Evolutionary conservation across 495 filamentous ascomycete species (phyloP), one percentile per base, ranked within the genome.

Genomic region (Apiosordaria backusii): DNA sequence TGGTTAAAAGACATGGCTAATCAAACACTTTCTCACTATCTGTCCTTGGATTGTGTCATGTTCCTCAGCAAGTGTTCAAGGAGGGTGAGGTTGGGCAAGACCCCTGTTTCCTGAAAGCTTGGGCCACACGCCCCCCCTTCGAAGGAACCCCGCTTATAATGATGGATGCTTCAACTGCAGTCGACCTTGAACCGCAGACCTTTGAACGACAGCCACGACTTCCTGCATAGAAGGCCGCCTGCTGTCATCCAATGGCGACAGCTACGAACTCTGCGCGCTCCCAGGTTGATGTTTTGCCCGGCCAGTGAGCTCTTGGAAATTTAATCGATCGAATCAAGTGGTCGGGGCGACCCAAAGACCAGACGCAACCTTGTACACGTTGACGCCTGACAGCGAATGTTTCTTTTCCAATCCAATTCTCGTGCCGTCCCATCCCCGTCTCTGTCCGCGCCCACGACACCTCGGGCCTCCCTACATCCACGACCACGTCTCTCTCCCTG

Each of bases 151-250:
- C 35, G 35, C 35, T 45, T 45, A 45, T 0, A n/a, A 45, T 45
- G 35, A 45, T 70, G 65, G 57, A 65, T 52, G 50, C 27, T 21
- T n/a, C 27, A 19, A 15, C 67, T 67, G 68, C 65, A 72, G 64
- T 59, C 58, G 58, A 52, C 60, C 63, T 60, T 35, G 58, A n/a
- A n/a, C 24, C 55, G 58, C 61, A 65, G 69, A 62, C 72, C 73
- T 72, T 75, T 75, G 64, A 75, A 71, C 69, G 72, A 67, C 67
- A 76, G 76, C 76, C 76, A 78, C 76, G 76, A 77, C 75, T 72
- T 63, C 68, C 63, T 78, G 76, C 76, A 76, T 73, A 45, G 9
- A 69, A 75, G 64, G 73, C 70, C 69, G 65, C 53, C 60, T 70
- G 53, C 54, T 65, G 63, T 60, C 63, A 50, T 70, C 74, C 75